Evolutionary conservation across 2,329 filamentous ascomycete species (phyloP).

Genomic region (Alternaria ventricosa): DNA sequence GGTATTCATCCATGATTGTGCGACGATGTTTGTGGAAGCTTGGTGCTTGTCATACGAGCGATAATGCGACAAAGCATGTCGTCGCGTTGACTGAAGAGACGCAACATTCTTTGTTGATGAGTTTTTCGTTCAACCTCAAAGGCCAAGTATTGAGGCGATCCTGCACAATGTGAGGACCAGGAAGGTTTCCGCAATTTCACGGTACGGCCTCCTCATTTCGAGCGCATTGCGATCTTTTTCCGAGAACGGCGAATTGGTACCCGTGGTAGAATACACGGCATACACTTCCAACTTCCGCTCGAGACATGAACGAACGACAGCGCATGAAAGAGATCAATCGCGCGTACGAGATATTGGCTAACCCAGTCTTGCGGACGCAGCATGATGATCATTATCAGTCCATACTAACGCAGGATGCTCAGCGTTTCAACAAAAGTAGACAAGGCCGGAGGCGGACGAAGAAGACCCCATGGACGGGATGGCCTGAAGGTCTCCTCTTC

Average conservation of each 20-base stretch:
- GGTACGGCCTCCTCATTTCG: too few species aligned
- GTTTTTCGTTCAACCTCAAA: neutral
- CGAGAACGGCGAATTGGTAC: neutral
- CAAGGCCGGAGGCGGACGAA: neutral
- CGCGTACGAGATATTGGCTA: neutral
- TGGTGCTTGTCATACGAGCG: neutral
- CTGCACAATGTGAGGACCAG: neutral
- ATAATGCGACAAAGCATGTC: neutral
- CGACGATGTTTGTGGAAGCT: neutral
- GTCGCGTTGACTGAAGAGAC: neutral
- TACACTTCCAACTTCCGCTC: neutral
- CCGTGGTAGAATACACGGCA: too few species aligned
- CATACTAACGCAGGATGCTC: neutral
- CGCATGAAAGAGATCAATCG: neutral
- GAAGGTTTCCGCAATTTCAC: neutral
- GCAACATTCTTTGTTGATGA: neutral
- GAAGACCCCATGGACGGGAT: neutral
- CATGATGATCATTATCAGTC: neutral
- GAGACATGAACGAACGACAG: neutral
- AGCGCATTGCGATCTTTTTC: neutral
- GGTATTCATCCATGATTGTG: neutral
- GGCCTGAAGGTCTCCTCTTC: neutral
- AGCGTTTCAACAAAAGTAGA: neutral
- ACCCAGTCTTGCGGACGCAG: neutral
- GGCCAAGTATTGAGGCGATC: neutral